Evolutionary conservation across 1,284 basidiomycete species (phyloP).

Genomic region (Sparassis latifolia): DNA sequence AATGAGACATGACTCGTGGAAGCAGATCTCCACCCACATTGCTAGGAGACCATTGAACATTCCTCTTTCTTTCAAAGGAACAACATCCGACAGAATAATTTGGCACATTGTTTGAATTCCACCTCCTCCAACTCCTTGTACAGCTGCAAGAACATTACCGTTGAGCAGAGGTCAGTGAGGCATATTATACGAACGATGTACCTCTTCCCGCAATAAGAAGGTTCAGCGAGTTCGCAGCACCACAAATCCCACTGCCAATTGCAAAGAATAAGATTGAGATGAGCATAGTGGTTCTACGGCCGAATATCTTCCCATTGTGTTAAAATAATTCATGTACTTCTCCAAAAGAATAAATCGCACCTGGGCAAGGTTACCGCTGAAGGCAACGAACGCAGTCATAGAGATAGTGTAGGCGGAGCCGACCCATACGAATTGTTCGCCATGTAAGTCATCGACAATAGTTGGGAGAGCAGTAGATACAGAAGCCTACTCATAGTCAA

Average conservation of each 20-base stretch:
- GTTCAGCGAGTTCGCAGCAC: slow-evolving; percentile 21
- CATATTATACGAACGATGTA: neutral
- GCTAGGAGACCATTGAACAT: slow-evolving; percentile 7
- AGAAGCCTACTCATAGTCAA: slow-evolving; percentile 15
- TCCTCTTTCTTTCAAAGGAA: slow-evolving; percentile 11
- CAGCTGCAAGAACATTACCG: no score
- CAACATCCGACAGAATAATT: slow-evolving; percentile 14
- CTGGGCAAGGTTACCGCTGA: slow-evolving; percentile 21
- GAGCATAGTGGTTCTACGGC: slow-evolving; percentile 6
- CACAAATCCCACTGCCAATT: slow-evolving; percentile 24
- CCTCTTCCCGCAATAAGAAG: neutral
- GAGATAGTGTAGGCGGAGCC: slow-evolving; percentile 22
- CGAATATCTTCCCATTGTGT: slow-evolving; percentile 12
- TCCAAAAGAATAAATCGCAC: no score
- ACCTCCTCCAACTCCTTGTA: slow-evolving; percentile 40
- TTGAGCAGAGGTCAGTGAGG: neutral
- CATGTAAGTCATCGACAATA: slow-evolving; percentile 23
- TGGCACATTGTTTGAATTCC: slow-evolving; percentile 31
- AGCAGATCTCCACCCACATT: neutral
- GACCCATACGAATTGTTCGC: slow-evolving; percentile 25
- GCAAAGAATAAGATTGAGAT: slow-evolving; percentile 6
- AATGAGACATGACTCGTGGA: neutral
- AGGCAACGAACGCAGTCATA: slow-evolving; percentile 21
- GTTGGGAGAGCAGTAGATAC: slow-evolving; percentile 28
- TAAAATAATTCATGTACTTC: no score